phyloP scores from a whole-genome alignment of 345 rosid genomes.

The Mallotus nudiflorus region DNA sequence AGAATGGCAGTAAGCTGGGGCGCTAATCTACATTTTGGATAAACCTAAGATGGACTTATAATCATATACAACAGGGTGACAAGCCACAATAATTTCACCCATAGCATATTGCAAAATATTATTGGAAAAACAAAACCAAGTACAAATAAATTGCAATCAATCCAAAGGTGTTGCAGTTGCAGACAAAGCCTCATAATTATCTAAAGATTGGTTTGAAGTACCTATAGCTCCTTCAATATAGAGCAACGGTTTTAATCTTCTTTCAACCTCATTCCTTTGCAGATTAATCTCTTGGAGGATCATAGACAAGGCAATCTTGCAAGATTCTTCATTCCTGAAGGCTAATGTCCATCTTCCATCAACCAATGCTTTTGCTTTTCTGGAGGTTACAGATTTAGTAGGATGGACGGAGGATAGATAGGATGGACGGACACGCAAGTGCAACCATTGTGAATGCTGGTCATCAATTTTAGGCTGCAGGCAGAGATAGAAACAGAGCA shows the following conservation, averaged over 20 bases:
- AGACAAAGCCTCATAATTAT: slow-evolving; percentile 23
- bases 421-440: slow-evolving; percentile 84
- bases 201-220: slow-evolving; percentile 24
- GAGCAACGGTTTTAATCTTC: slow-evolving; percentile 65
- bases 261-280: slow-evolving; percentile 72
- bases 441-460: slow-evolving; percentile 83
- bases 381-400: slow-evolving; percentile 39
- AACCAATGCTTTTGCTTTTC: slow-evolving; percentile 64
- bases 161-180: slow-evolving; percentile 14
- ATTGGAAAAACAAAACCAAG: slow-evolving; percentile 21
- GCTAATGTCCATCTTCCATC: slow-evolving; percentile 98
- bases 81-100: slow-evolving; percentile 33
- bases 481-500: slow-evolving; percentile 11
- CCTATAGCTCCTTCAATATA: slow-evolving; percentile 49
- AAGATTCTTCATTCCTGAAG: slow-evolving; percentile 74
- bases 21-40: slow-evolving; percentile 46
- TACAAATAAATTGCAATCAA: slow-evolving; percentile 21
- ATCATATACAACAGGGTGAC: slow-evolving; percentile 34
- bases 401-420: slow-evolving; percentile 62
- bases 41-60: slow-evolving; percentile 36
- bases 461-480: slow-evolving; percentile 82
- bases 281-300: slow-evolving; percentile 54
- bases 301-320: slow-evolving; percentile 74
- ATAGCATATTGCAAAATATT: slow-evolving; percentile 19
- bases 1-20: slow-evolving; percentile 38